These are phyloP conservation scores for Cercospora beticola DNA, from an alignment of 2,329 filamentous ascomycete species.

Conservation along the genomic window DNA sequence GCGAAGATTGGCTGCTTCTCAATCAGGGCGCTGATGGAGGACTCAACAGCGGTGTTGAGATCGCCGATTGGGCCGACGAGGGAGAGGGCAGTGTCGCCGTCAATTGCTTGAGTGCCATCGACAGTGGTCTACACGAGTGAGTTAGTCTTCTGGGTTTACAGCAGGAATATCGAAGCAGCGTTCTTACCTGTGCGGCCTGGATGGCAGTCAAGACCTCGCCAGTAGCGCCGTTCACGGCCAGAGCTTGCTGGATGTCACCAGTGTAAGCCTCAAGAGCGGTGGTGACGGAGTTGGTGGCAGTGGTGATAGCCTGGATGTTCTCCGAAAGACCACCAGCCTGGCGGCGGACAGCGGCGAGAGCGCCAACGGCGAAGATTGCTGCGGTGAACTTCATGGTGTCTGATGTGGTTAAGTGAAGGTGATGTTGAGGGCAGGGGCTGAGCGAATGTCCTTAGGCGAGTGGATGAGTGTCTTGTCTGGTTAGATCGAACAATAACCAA, in stretches of 20 bases:
- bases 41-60: constrained; percentile 12
- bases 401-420: constrained; percentile 2
- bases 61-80: constrained; percentile 13
- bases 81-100: constrained; percentile 5
- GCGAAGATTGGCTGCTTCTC: constrained; percentile 11
- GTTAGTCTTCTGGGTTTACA: not conserved
- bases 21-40: constrained; percentile 13
- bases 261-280: constrained; percentile 14
- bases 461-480: constrained; percentile 3
- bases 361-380: constrained; percentile 16
- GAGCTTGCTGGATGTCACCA: constrained; percentile 10
- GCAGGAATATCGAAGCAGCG: not conserved
- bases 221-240: constrained; percentile 10
- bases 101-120: constrained; percentile 5
- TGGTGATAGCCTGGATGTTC: constrained; percentile 7
- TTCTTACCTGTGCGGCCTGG: constrained; percentile 6
- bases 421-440: not conserved
- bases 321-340: constrained; percentile 9
- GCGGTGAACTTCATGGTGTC: constrained; percentile 16
- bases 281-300: constrained; percentile 5
- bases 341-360: constrained; percentile 15
- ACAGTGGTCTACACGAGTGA: constrained; percentile 1
- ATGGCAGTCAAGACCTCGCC: constrained; percentile 15
- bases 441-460: constrained; percentile 7
- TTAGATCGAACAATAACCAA: not conserved